Evolutionary conservation across 2,329 filamentous ascomycete species (phyloP), one percentile per base, ranked within the genome.

Genomic region (Fusarium solani-melongenae): DNA sequence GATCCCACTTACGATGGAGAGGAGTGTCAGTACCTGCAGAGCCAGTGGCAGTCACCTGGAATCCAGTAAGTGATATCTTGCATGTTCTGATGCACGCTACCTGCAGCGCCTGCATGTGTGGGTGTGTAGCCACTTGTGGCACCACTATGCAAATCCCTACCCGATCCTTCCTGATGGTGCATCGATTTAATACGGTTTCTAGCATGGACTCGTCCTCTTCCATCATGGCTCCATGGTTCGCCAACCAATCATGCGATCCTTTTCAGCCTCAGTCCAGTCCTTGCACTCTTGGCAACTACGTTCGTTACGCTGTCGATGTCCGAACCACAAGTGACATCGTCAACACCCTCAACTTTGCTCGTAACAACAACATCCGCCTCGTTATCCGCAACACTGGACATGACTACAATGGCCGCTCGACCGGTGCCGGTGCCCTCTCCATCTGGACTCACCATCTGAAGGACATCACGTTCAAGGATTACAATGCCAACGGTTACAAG

Each of bases 261-360:
- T 84, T 83, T 66, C 80, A 80, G 9, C 36, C 83, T 69, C 72
- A 83, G 79, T 64, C 77, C 62, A 44, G 83, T 0, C 80, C 80
- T 2, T 88, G 87, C 69, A 72, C 79, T 0, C 65, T 87, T 12
- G 87, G 86, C 10, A 85, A 83, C 62, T 84, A 84, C 57, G 81
- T 84, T 4, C 72, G 69, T 11, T 86, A 86, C 62, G 79, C 82
- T 12, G 80, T 86, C 49, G 79, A 83, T 20, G 82, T 81, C 3
- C 76, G 72, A 2, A 68, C 67, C 2, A 44, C 76, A 2, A 66
- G 70, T 6, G 81, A 86, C 65, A 78, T 84, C 17, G 74, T 67
- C 15, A 76, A 77, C 9, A 77, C 80, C 6, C 64, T 85, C 27
- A 68, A 78, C 41, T 86, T 86, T 71, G 83, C 82, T 15, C 77